Evolutionary conservation across 2,329 filamentous ascomycete species (phyloP).

Genomic region (Calonectria crousiana): DNA sequence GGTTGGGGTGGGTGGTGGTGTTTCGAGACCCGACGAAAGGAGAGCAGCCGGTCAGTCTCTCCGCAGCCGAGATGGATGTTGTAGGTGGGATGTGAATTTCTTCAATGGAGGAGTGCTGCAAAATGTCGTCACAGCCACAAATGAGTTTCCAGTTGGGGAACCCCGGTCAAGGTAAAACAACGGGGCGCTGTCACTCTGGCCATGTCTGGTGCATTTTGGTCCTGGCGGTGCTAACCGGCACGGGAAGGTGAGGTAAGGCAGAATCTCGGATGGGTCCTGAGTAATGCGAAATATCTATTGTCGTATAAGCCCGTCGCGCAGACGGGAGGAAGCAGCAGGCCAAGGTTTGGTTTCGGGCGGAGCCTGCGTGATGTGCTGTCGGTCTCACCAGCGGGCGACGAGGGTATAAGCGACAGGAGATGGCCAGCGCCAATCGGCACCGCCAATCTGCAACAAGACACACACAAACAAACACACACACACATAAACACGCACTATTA

Average conservation of each 20-base stretch:
- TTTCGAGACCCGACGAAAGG: background rate
- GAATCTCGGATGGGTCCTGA: constrained; percentile 1
- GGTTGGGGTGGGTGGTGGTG: background rate
- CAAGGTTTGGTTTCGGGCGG: background rate
- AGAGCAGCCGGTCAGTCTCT: background rate
- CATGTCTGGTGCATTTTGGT: background rate
- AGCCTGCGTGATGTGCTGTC: background rate
- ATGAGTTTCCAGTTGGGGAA: constrained; percentile 1
- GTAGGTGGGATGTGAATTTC: constrained; percentile 9
- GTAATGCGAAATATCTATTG: constrained; percentile 9
- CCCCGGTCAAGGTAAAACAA: constrained; percentile 6
- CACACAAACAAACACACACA: too few species aligned
- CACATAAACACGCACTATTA: too few species aligned
- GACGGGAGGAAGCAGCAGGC: background rate
- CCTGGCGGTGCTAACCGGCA: background rate
- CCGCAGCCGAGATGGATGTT: background rate
- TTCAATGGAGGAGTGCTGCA: constrained; percentile 2
- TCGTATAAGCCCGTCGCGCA: background rate
- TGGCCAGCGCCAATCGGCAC: background rate
- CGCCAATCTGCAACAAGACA: too few species aligned
- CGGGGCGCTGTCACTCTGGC: background rate
- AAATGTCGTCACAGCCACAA: constrained; percentile 6
- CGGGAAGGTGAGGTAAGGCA: constrained; percentile 11
- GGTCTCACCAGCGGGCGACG: background rate
- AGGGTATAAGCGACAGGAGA: background rate